Evolutionary conservation across 225 moss, liverwort and hornwort genomes (phyloP), one percentile per base, ranked within the genome.

Genomic region (Sphagnum tenellum): DNA sequence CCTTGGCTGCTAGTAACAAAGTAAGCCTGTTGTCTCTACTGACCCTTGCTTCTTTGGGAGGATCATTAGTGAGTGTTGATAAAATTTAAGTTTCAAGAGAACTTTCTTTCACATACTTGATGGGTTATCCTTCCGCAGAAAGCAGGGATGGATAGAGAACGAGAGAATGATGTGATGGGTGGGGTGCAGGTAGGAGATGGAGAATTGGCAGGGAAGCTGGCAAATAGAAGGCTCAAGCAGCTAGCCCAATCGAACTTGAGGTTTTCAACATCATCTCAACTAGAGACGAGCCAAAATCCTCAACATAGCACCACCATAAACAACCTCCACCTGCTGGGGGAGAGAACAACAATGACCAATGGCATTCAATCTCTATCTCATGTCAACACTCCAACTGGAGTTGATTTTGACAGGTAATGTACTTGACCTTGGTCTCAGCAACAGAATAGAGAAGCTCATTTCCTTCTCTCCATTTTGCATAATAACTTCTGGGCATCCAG

Each of bases 1-100:
- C 86, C 13, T 79, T 91, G 86, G 88, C 88, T 7, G 88, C 91
- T 51, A 88, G 62, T 54, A 88, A 86, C 62, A 91, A 88, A 79
- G 90, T 88, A 9, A 50, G 47, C 3, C 49, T 13, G 59, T 44
- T 44, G 44, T 29, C 8, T 45, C 8, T 45, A 7, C 44, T 60
- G 59, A 45, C 9, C 4, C 4, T 57, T 52, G 52, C 2, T 52
- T 52, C 52, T 9, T 9, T 52, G 29, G 29, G 29, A 29, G 29
- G 52, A 52, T 52, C 9, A 9, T 52, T 5, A 52, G 52, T 52
- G 9, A 52, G 52, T 52, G 52, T 52, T 52, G 52, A 52, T 5
- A 9, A 6, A 6, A 5, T 52, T 9, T 52, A 9, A 5, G 52
- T 52, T 2, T 52, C 9, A 52, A 52, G 52, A 6, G 6, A 12